Evolutionary conservation across 2,329 filamentous ascomycete genomes (phyloP), one percentile per base, ranked within the genome.

Genomic region (Paracorniculantispora psalliotae): DNA sequence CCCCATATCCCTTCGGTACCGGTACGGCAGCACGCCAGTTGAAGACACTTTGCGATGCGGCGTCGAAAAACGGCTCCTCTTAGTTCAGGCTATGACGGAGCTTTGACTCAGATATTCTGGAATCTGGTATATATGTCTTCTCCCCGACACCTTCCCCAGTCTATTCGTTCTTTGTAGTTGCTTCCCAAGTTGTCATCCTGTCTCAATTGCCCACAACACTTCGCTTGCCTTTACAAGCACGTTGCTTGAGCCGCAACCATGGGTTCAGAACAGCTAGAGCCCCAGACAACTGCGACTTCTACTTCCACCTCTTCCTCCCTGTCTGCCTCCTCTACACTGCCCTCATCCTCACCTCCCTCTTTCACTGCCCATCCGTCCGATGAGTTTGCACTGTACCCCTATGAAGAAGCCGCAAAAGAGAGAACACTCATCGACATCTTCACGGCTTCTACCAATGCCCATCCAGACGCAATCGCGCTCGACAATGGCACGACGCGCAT

Each of bases 371-470:
- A 35, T 2, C n/a, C 37, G 2, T 44, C 37, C 2, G 30, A 33
- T 6, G 28, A 47, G 6, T 26, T 17, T 37, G 56, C 56, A 26
- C 37, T 58, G 8, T 58, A 58, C 47, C 56, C 47, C 2, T 51
- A 51, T 28, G 47, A 58, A 17, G 56, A 58, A 28, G 26, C 56
- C 19, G 56, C 56, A 4, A 19, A 15, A 5, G 47, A 25, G 15
- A 60, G 63, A 9, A 66, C 64, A 10, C 63, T 66, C 21, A 53
- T 66, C 28, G 64, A 65, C 19, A 64, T 66, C 21, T 53, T 66
- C 9, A 55, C 59, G 9, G 48, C 44, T 23, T 61, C 64, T 8
- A 55, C 59, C 10, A 30, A 33, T 2, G 37, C 49, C 7, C 56
- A 63, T 39, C 63, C 64, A 19, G 25, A 39, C 2, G 59, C 59